Conservation (phyloP, 208 protist species). For the Naegleria gruberi region DNA sequence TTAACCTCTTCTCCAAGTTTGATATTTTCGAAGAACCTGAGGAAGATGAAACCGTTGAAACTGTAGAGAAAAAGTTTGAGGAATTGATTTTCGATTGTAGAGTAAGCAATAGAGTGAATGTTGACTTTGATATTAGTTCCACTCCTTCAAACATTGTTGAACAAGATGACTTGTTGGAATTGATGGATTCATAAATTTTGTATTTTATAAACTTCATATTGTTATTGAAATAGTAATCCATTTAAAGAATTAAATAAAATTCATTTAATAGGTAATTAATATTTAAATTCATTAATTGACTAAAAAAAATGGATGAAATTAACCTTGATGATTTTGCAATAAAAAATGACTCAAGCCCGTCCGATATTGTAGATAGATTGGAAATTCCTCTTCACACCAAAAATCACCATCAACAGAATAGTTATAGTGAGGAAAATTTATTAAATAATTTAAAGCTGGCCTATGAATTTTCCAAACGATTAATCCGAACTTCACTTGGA, state of each 20-base stretch:
- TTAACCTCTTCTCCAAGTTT: background rate
- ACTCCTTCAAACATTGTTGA: background rate
- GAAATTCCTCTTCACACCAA: no score
- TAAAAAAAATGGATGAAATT: no score
- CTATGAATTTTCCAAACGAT: constrained; percentile 73
- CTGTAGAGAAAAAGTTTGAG: background rate
- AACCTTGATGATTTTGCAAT: no score
- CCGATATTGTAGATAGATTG: no score
- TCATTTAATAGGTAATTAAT: no score
- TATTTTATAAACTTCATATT: background rate
- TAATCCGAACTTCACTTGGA: constrained; percentile 93
- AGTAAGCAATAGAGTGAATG: background rate
- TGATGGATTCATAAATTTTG: background rate
- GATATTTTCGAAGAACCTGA: background rate
- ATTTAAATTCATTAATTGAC: no score
- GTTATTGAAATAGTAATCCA: no score
- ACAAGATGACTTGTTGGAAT: background rate
- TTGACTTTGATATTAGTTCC: background rate
- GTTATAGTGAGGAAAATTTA: background rate
- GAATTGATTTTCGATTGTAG: background rate
- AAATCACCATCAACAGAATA: background rate
- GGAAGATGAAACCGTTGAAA: background rate
- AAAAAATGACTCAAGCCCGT: no score
- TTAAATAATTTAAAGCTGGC: background rate
- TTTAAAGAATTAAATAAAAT: no score